Percentiles rank a stretch among this genome's conserved stretches.
phyloP scores from a whole-genome alignment of 495 filamentous ascomycete genomes.

The Thermothielavioides terrestris region DNA sequence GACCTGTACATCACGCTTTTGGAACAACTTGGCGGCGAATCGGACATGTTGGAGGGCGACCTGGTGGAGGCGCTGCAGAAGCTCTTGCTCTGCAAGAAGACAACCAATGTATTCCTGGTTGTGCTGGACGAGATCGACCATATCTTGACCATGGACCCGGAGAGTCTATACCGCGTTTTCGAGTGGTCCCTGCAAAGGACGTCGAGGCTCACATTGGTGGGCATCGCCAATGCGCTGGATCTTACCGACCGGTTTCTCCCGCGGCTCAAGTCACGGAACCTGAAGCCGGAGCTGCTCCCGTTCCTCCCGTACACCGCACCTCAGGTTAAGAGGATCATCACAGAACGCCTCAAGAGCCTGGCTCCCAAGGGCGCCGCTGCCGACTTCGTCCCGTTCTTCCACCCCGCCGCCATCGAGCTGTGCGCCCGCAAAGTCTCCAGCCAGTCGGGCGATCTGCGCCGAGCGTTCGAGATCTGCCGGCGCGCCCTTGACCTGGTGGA shows the following conservation, averaged over 20 bases:
- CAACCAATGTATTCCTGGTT: conserved; percentile 57
- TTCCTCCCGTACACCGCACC: conserved; percentile 85
- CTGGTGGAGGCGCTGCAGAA: conserved; percentile 52
- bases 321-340: conserved; percentile 85
- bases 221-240: conserved; percentile 95
- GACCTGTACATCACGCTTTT: conserved; percentile 73
- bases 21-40: conserved; percentile 37
- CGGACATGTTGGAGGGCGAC: conserved; percentile 39
- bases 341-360: conserved; percentile 67
- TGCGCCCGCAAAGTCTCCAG: conserved; percentile 89
- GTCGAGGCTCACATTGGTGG: conserved; percentile 74
- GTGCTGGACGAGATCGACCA: conserved; percentile 94
- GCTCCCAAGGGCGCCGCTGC: conserved; percentile 39
- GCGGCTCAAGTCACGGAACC: conserved; percentile 80
- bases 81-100: conserved; percentile 54
- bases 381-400: conserved; percentile 75
- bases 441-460: conserved; percentile 88
- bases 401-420: conserved; percentile 86
- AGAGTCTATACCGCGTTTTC: conserved; percentile 82
- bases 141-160: conserved; percentile 74
- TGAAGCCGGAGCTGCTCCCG: conserved; percentile 82
- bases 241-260: conserved; percentile 92
- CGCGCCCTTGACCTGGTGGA: conserved; percentile 86
- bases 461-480: conserved; percentile 90
- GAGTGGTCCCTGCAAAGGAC: conserved; percentile 78